Percentiles rank a stretch among this genome's conserved stretches.
phyloP scores from a whole-genome alignment of 2,329 filamentous ascomycete species.

The Claviceps quebecensis region DNA sequence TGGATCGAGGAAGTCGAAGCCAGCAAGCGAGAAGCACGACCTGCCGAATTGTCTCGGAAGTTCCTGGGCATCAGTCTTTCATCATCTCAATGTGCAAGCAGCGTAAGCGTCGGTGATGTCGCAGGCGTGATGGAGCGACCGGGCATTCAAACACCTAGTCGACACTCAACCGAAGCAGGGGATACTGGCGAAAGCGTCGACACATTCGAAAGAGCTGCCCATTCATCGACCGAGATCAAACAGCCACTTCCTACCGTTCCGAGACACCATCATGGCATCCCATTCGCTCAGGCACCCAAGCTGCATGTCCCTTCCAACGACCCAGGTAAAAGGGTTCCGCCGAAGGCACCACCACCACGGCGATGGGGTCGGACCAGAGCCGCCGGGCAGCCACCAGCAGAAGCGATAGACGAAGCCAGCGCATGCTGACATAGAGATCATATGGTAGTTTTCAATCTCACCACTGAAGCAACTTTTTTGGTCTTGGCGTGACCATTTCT shows the following conservation, averaged over 20 bases:
- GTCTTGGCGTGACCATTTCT: neutral
- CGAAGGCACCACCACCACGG: conserved; percentile 32
- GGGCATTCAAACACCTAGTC: conserved; percentile 66
- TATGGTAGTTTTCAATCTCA: neutral
- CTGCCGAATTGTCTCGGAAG: conserved; percentile 39
- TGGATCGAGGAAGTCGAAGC: conserved; percentile 44
- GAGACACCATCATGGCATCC: conserved; percentile 40
- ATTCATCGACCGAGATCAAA: conserved; percentile 20
- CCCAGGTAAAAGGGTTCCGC: conserved; percentile 26
- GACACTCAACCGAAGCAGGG: conserved; percentile 26
- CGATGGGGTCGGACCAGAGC: conserved; percentile 28
- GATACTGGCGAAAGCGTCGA: conserved; percentile 6
- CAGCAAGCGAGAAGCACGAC: conserved; percentile 18
- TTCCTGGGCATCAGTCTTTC: conserved; percentile 59
- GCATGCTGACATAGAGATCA: neutral
- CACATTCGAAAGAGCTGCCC: conserved; percentile 12
- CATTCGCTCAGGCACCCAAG: conserved; percentile 23
- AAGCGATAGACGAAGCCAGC: neutral
- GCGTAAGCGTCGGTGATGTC: conserved; percentile 62
- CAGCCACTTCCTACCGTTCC: conserved; percentile 41
- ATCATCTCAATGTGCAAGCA: conserved; percentile 51
- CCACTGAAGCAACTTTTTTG: too few species aligned
- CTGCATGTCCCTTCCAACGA: conserved; percentile 17
- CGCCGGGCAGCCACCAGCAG: conserved; percentile 16
- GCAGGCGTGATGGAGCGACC: conserved; percentile 71